phyloP scores from a whole-genome alignment of 805 yeast genomes.

The Yamadazyma philogaea region DNA sequence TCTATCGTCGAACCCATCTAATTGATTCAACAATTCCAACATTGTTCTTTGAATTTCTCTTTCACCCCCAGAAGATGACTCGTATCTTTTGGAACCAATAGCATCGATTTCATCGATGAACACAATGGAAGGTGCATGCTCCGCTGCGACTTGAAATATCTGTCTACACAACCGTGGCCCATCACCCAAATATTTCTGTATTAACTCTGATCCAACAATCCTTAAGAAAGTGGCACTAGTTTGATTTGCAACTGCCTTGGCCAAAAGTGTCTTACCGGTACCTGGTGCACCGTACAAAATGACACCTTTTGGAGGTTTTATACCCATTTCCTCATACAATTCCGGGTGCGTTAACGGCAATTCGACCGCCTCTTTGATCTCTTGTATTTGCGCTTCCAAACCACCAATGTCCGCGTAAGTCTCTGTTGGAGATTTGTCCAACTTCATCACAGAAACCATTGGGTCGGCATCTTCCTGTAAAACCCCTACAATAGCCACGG shows the following conservation, averaged over 20 bases:
- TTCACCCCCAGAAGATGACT: conserved; percentile 96
- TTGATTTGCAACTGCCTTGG: conserved; percentile 97
- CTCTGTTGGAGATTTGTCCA: conserved; percentile 96
- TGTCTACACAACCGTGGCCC: conserved; percentile 95
- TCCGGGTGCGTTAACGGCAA: conserved; percentile 96
- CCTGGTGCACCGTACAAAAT: conserved; percentile 97
- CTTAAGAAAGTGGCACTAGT: conserved; percentile 94
- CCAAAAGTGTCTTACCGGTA: conserved; percentile 92
- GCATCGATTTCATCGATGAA: conserved; percentile 99
- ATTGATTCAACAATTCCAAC: conserved; percentile 91
- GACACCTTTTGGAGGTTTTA: conserved; percentile 97
- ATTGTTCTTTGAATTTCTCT: conserved; percentile 96
- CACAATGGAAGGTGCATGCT: conserved; percentile 96
- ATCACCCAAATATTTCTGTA: conserved; percentile 95
- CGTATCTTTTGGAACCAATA: conserved; percentile 97
- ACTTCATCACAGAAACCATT: conserved; percentile 94
- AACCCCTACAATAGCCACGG: conserved; percentile 97
- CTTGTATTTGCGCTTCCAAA: conserved; percentile 91
- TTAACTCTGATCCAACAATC: conserved; percentile 94
- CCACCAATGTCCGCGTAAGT: conserved; percentile 98
- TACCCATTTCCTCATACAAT: conserved; percentile 97
- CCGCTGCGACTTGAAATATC: conserved; percentile 93
- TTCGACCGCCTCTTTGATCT: conserved; percentile 95
- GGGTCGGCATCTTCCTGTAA: conserved; percentile 97
- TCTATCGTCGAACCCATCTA: conserved; percentile 96